Evolutionary conservation across 164 flowering plant species (phyloP).

Genomic region (Chimonanthus praecox): DNA sequence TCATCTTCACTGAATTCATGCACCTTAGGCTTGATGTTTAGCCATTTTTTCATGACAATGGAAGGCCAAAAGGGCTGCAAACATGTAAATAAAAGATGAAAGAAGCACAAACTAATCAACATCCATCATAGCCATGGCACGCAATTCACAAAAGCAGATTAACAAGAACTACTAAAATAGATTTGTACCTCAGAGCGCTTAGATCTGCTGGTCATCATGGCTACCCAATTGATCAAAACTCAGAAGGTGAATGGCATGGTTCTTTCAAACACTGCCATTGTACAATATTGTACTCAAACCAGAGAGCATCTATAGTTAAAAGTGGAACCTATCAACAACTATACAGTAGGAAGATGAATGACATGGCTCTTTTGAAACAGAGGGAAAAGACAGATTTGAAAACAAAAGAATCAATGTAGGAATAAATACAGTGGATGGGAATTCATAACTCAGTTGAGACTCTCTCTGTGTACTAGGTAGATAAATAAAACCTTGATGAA

Average conservation of each 20-base stretch:
- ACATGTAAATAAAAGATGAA: neutral
- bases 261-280: neutral
- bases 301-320: neutral
- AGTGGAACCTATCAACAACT: neutral
- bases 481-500: constrained; percentile 4
- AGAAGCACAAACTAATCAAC: neutral
- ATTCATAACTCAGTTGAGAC: constrained; percentile 15
- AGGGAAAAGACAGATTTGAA: constrained; percentile 6
- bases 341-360: constrained; percentile 2
- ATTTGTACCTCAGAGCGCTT: constrained; percentile 59
- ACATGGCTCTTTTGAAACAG: constrained; percentile 14
- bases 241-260: neutral
- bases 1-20: constrained; percentile 95
- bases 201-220: constrained; percentile 51
- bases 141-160: neutral
- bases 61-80: constrained; percentile 89
- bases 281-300: constrained; percentile 4
- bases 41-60: constrained; percentile 95
- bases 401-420: constrained; percentile 16
- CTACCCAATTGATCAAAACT: constrained; percentile 5
- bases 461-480: neutral
- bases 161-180: neutral
- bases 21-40: constrained; percentile 79
- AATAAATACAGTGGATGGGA: constrained; percentile 41
- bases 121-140: neutral